A percentile compares a stretch with the other conserved stretches of the same genome.
Conservation (phyloP, 106 monocot species). For the Dioscorea alata region DNA sequence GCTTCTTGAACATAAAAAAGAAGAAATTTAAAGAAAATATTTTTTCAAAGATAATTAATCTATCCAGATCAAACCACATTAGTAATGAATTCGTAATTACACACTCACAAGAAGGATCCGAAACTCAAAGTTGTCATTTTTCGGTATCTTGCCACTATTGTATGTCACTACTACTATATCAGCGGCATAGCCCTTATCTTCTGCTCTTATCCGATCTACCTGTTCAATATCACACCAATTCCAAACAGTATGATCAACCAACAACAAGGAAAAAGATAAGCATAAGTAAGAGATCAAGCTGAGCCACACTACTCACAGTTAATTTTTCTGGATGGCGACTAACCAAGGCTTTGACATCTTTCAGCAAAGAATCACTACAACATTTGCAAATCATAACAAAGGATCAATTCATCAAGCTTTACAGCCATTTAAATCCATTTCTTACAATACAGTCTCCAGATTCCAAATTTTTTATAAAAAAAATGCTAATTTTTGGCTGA, state of each 20-base stretch:
- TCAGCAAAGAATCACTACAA: slow-evolving; percentile 66
- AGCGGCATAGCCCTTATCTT: slow-evolving; percentile 64
- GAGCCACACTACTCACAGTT: slow-evolving; percentile 31
- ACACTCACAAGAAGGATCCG: slow-evolving; percentile 85
- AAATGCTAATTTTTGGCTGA: not conserved
- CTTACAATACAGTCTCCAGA: not conserved
- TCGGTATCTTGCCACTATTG: slow-evolving; percentile 23
- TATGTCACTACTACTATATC: slow-evolving; percentile 76
- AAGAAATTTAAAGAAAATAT: not conserved
- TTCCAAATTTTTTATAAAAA: not conserved
- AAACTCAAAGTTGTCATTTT: slow-evolving; percentile 32
- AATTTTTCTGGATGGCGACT: slow-evolving; percentile 65
- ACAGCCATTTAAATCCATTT: not conserved
- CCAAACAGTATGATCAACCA: not conserved
- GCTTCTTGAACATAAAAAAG: no score
- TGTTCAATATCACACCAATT: slow-evolving; percentile 16
- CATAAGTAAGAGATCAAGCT: not conserved
- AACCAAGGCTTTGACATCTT: slow-evolving; percentile 63
- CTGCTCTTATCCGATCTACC: slow-evolving; percentile 65
- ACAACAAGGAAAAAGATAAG: not conserved
- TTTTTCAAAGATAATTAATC: not conserved
- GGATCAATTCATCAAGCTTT: not conserved
- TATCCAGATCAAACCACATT: not conserved
- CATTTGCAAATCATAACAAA: not conserved
- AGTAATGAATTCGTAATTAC: not conserved